Evolutionary conservation across 2,329 filamentous ascomycete species (phyloP), one percentile per base, ranked within the genome.

Genomic region (Botrytis fabae): DNA sequence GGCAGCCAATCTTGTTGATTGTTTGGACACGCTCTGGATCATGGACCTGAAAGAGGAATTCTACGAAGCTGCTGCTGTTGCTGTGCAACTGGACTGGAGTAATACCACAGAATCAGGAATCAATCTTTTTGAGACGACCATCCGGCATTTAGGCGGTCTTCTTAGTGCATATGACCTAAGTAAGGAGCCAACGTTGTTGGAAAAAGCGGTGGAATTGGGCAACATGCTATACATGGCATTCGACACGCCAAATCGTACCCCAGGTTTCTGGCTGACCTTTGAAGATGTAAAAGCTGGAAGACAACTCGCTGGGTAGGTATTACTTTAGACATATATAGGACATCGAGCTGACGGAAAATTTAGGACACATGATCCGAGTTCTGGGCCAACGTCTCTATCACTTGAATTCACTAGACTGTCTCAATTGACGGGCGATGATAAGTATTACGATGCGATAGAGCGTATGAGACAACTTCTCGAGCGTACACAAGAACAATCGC

Each of bases 1-100:
- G 94, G 92, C 92, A 18, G 94, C 93, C 16, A 95, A 94, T 0
- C 80, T 97, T 74, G 92, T 97, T 6, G 94, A 97, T 83, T 85
- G 89, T 1, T 83, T 95, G 66, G 93, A 96, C 79, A 94, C 93
- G 0, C 85, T 96, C 4, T 96, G 92, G 91, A 94, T 97, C 76
- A 94, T 95, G 87, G 92, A 88, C 44, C 79, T 97, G 81, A 88
- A 88, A 77, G 86, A 91, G 0, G 93, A 96, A 78, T 97, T 97
- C 79, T 88, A 93, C 71, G 70, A 74, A 32, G 76, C 77, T 4
- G 63, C 77, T 20, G 93, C 93, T 93, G 63, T 85, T 87, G 64
- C 88, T 40, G 51, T 59, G n/a, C 25, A 87, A 6, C 89, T 98
- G 35, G 74, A 79, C 35, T 79, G 77, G 62, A 60, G 48, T 69